phyloP scores from a whole-genome alignment of 2,329 filamentous ascomycete species.

The Pseudocercospora fuligena region DNA sequence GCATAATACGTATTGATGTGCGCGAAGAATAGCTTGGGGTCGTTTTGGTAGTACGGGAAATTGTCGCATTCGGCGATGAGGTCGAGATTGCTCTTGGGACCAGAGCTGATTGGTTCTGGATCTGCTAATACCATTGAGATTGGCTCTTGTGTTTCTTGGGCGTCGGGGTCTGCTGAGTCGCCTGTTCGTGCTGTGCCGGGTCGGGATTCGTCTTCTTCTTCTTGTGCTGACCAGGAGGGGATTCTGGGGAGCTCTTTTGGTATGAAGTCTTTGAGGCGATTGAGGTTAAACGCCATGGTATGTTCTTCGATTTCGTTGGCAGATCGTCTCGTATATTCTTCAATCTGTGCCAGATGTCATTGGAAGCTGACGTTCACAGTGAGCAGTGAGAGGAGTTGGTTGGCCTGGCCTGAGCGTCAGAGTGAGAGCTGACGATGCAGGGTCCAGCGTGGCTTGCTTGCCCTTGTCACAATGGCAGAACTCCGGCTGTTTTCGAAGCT shows the following conservation, averaged over 20 bases:
- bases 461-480: not conserved
- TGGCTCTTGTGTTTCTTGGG: slow-evolving; percentile 21
- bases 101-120: slow-evolving; percentile 36
- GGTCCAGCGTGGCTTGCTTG: not conserved
- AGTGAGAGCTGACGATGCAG: slow-evolving; percentile 5
- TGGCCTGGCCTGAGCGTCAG: not conserved
- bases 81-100: slow-evolving; percentile 56
- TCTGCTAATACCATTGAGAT: slow-evolving; percentile 33
- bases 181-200: slow-evolving; percentile 24
- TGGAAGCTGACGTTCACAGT: not conserved
- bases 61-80: slow-evolving; percentile 63
- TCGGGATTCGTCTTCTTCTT: slow-evolving; percentile 28
- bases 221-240: slow-evolving; percentile 33
- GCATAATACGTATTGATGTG: slow-evolving; percentile 57
- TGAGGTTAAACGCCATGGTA: slow-evolving; percentile 39
- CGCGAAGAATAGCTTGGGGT: slow-evolving; percentile 60
- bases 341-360: not conserved
- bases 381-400: slow-evolving; percentile 1
- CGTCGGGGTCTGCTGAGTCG: slow-evolving; percentile 28
- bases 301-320: not conserved
- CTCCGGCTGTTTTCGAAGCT: slow-evolving; percentile 11
- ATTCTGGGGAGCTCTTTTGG: slow-evolving; percentile 39
- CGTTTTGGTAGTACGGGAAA: slow-evolving; percentile 74
- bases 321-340: not conserved
- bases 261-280: slow-evolving; percentile 38